phyloP scores from a whole-genome alignment of 371 early-diverging fungal genomes.

The Phascolomyces articulosus region DNA sequence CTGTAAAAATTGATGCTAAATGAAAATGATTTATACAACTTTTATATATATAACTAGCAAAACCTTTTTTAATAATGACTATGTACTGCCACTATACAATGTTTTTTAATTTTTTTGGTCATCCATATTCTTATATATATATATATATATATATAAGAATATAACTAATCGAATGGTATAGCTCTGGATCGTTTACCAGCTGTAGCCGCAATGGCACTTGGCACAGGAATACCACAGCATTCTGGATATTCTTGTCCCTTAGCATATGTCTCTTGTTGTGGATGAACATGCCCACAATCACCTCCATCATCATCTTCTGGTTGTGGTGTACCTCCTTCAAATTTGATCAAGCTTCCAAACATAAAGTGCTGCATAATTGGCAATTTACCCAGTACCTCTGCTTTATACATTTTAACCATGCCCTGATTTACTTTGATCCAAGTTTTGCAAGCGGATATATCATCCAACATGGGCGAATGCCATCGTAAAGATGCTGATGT shows the following conservation, averaged over 20 bases:
- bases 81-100: too few relatives aligned
- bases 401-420: conserved; percentile 98
- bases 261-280: conserved; percentile 73
- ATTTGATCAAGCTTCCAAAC: conserved; percentile 80
- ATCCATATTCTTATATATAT: too few relatives aligned
- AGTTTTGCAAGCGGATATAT: conserved; percentile 89
- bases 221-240: conserved; percentile 95
- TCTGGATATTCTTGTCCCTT: conserved; percentile 92
- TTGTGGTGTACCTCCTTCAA: conserved; percentile 52
- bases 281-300: conserved; percentile 49
- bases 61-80: too few relatives aligned
- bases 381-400: conserved; percentile 93
- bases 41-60: too few relatives aligned
- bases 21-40: too few relatives aligned
- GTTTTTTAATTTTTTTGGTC: too few relatives aligned
- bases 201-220: conserved; percentile 91
- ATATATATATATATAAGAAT: too few relatives aligned
- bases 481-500: conserved; percentile 67
- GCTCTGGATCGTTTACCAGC: conserved; percentile 40
- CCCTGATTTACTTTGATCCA: conserved; percentile 97
- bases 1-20: too few relatives aligned
- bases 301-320: conserved; percentile 50
- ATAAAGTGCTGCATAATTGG: conserved; percentile 99
- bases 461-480: conserved; percentile 98
- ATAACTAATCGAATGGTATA: conserved; percentile 67